Percentiles rank a stretch among this genome's conserved stretches.
Conservation (phyloP, 2,329 filamentous ascomycete species). For the Xylariaceae sp. region DNA sequence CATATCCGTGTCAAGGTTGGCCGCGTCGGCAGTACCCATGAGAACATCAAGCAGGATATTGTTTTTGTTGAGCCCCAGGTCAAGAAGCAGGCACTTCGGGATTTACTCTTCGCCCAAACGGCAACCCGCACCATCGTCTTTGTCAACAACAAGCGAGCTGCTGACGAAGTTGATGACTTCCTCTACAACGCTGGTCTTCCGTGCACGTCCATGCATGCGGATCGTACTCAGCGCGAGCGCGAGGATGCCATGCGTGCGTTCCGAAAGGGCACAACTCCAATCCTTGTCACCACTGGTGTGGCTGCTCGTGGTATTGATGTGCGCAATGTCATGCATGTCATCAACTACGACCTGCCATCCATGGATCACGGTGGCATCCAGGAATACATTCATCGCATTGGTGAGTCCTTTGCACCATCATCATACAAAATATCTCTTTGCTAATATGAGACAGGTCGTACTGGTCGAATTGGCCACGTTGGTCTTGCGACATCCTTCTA, state of each 20-base stretch:
- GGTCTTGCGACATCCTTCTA: slow-evolving; percentile 89
- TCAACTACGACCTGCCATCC: slow-evolving; percentile 87
- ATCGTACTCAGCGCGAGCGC: slow-evolving; percentile 84
- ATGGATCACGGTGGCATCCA: slow-evolving; percentile 77
- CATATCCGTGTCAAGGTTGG: slow-evolving; percentile 82
- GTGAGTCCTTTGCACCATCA: slow-evolving; percentile 52
- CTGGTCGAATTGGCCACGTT: slow-evolving; percentile 84
- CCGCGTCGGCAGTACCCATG: slow-evolving; percentile 76
- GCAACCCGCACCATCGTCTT: slow-evolving; percentile 85
- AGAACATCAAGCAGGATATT: slow-evolving; percentile 77
- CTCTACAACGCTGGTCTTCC: slow-evolving; percentile 77
- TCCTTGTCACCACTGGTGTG: slow-evolving; percentile 83
- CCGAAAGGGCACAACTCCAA: slow-evolving; percentile 67
- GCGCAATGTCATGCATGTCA: slow-evolving; percentile 79
- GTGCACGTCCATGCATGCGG: slow-evolving; percentile 81
- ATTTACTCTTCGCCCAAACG: slow-evolving; percentile 65
- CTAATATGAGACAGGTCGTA: slow-evolving; percentile 60
- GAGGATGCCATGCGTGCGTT: slow-evolving; percentile 89
- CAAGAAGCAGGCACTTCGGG: slow-evolving; percentile 69
- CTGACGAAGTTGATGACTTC: slow-evolving; percentile 83
- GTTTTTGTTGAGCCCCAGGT: slow-evolving; percentile 59
- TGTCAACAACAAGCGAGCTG: slow-evolving; percentile 73
- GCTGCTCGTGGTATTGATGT: slow-evolving; percentile 87
- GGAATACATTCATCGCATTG: slow-evolving; percentile 93
- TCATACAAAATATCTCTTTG: too few species aligned